A percentile compares a stretch with the other conserved stretches of the same genome.
phyloP scores from a whole-genome alignment of 257 asterid genomes.

The Eustoma russellianum region DNA sequence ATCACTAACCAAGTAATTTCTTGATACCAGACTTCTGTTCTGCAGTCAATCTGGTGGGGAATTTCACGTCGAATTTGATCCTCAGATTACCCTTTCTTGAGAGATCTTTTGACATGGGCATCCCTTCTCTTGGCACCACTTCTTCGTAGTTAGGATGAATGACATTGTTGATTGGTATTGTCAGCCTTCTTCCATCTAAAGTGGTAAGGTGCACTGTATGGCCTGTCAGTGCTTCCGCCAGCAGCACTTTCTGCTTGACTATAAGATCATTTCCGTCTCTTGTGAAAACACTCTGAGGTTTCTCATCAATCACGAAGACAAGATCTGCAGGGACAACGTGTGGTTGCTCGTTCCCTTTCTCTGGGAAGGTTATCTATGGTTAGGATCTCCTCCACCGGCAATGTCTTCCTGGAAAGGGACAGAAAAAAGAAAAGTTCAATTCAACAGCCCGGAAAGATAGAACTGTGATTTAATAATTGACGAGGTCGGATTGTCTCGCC shows the following conservation, averaged over 20 bases:
- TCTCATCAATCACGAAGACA: constrained; percentile 74
- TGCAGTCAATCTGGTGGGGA: constrained; percentile 58
- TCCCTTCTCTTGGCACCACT: constrained; percentile 69
- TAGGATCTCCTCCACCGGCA: constrained; percentile 63
- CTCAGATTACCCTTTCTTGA: constrained; percentile 60
- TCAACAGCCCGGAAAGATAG: background rate
- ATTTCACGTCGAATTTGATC: constrained; percentile 69
- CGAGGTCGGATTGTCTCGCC: too few species aligned
- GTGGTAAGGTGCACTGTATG: constrained; percentile 53
- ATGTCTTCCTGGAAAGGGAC: constrained; percentile 43
- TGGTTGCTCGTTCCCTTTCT: constrained; percentile 82
- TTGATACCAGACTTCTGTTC: constrained; percentile 82
- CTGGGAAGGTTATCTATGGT: constrained; percentile 89
- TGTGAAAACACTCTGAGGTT: constrained; percentile 58
- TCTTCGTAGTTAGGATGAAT: constrained; percentile 72
- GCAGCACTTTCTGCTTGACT: constrained; percentile 40
- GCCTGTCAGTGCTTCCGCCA: constrained; percentile 65
- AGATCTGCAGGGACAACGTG: constrained; percentile 61
- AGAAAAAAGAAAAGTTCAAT: background rate
- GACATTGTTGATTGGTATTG: constrained; percentile 42
- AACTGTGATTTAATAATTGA: background rate
- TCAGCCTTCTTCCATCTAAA: constrained; percentile 64
- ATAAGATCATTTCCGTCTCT: constrained; percentile 78
- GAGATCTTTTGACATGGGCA: constrained; percentile 87
- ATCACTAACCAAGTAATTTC: constrained; percentile 48